Evolutionary conservation across 768 basidiomycete genomes (phyloP), one percentile per base, ranked within the genome.

Genomic region (Lanmaoa pseudosensibilis): DNA sequence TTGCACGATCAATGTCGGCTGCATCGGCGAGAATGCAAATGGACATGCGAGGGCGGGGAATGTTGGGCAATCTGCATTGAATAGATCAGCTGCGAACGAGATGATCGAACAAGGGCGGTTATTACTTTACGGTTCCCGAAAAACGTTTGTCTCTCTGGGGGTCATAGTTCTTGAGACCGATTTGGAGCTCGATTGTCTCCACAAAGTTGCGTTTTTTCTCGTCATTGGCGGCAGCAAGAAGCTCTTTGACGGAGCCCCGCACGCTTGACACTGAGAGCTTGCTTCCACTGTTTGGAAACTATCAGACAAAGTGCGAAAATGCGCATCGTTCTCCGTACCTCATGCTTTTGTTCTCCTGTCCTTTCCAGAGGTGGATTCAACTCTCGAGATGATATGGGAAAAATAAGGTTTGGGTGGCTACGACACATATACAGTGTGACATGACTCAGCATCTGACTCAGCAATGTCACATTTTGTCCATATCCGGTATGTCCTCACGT

Each of bases 111-210:
- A 30, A 46, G 38, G 11, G 10, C 1, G 1, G n/a, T n/a, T 74
- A 83, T 58, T 63, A 94, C 94, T 95, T 96, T 78, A 96, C 93
- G 49, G 94, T 97, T 70, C 94, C 94, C 63, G 93, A 95, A 91
- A 99, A 98, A 93, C 97, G 97, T 83, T 98, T 99, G 78, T 99
- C 97, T 63, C 97, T 83, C 86, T 98, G 97, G 66, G 97, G 96
- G 77, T 99, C 94, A 80, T 97, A 97, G 85, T 97, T 97, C 83
- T 96, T 97, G 70, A 97, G 84, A 65, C 94, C 94, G 66, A 97
- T 92, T 76, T 96, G 94, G 66, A 97, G 83, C 76, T 97, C 94
- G 71, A 96, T 87, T 55, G 94, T 97, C 83, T 96, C 94, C 61
- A 94, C 85, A 73, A 94, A 96, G 76, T 96, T 94, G 67, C 94